These are phyloP conservation scores for Pterocarpus macrocarpus DNA, from an alignment of 306 rosid genomes.

Conservation along the genomic window DNA sequence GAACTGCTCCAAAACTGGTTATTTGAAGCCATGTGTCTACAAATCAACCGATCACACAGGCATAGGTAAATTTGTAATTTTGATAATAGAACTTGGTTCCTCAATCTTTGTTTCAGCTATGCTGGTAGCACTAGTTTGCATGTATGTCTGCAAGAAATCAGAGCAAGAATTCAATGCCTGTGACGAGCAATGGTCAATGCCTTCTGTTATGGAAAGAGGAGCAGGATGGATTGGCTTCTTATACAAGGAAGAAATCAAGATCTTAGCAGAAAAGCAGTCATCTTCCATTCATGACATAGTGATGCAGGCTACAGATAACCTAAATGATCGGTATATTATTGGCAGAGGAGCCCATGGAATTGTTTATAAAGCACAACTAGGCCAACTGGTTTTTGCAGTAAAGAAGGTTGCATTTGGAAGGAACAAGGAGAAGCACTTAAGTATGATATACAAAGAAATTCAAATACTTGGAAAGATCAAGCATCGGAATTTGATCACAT, in stretches of 20 bases:
- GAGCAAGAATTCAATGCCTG: no score
- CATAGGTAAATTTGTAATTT: slow-evolving; percentile 46
- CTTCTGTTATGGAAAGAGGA: slow-evolving; percentile 20
- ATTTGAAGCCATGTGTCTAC: slow-evolving; percentile 51
- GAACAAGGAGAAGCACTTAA: slow-evolving; percentile 36
- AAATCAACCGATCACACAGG: slow-evolving; percentile 42
- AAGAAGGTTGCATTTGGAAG: slow-evolving; percentile 63
- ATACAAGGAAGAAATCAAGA: slow-evolving; percentile 8
- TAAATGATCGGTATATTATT: slow-evolving; percentile 47
- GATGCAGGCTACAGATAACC: no score
- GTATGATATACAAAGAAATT: slow-evolving; percentile 27
- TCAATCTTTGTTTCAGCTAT: slow-evolving; percentile 1
- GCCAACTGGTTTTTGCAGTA: slow-evolving; percentile 50
- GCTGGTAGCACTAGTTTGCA: no score
- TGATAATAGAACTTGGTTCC: slow-evolving; percentile 62
- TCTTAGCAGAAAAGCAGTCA: background rate
- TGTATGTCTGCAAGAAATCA: no score
- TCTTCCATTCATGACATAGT: slow-evolving; percentile 17
- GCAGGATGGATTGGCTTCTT: slow-evolving; percentile 28
- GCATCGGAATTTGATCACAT: slow-evolving; percentile 66
- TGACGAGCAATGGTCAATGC: no score
- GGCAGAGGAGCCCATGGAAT: slow-evolving; percentile 82
- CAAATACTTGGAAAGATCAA: slow-evolving; percentile 54
- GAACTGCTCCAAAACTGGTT: slow-evolving; percentile 38
- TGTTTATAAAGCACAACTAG: slow-evolving; percentile 63